Evolutionary conservation across 1,284 basidiomycete genomes (phyloP), one percentile per base, ranked within the genome.

Genomic region (Mrakiaceae sp.): DNA sequence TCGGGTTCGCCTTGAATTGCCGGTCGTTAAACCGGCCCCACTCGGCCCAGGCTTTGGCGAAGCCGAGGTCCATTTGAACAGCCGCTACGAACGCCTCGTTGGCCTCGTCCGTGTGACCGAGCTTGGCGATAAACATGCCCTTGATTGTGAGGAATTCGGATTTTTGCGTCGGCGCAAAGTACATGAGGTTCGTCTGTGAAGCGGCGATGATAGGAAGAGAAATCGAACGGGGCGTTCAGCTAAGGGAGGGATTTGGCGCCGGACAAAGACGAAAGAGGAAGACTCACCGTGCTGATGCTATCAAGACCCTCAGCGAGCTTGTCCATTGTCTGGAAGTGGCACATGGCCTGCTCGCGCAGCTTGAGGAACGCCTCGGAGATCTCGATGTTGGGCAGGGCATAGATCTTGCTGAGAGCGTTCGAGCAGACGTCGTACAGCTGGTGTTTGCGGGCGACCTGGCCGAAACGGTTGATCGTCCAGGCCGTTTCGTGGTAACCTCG

Each of bases 401-500:
- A 99, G 72, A 99, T 99, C 79, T 93, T 97, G 74, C 90, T 96
- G 70, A 99, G 81, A 1, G 90, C 89, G 12, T 83, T 90, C 78
- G 93, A 93, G 79, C 97, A 99, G 62, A 97, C 95, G 62, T 98
- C 95, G 61, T 94, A 82, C 9, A 99, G 82, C 68, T 95, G 90
- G 73, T 99, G 96, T 78, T 98, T 97, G 67, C 96, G 83, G 42
- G 97, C 95, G 63, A 98, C 93, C 74, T 98, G 96, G n/a, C 97
- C 97, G 74, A 99, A 98, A 8, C 96, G 87, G 75, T 99, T 99
- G 80, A 98, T 98, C 75, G 98, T 98, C 97, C 96, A 99, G 3
- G 96, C 96, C 0, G 94, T 98, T 80, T 98, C 96, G 74, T 99
- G 97, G 75, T 92, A 98, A n/a, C 96, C 97, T 63, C 97, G 84